Evolutionary conservation across 306 rosid species (phyloP).

Genomic region (Pyrus communis): DNA sequence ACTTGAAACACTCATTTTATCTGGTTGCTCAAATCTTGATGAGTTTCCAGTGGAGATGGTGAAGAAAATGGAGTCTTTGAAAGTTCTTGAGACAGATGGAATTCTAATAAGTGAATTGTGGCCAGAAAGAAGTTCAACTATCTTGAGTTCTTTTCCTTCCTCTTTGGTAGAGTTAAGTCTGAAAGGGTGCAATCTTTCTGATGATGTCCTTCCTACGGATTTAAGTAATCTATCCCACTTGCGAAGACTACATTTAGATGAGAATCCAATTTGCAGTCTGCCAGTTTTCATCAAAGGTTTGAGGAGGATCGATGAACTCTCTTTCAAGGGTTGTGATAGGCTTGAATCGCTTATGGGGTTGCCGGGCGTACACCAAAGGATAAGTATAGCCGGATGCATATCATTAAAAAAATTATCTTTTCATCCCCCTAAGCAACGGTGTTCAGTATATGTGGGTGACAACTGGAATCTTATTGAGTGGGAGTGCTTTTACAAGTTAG

Average conservation of each 20-base stretch:
- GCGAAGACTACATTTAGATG: not conserved
- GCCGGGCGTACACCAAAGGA: not conserved
- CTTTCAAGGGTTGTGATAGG: not conserved
- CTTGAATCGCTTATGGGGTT: not conserved
- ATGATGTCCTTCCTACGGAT: not conserved
- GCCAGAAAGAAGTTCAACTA: not conserved
- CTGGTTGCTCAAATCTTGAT: no score
- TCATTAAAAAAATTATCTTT: not conserved
- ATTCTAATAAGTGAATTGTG: not conserved
- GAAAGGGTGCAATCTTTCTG: not conserved
- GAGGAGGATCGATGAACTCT: not conserved
- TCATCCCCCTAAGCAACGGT: fast-evolving
- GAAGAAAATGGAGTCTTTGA: not conserved
- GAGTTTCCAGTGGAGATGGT: not conserved
- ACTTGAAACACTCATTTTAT: not conserved
- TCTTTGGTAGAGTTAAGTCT: not conserved
- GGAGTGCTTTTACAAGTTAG: not conserved
- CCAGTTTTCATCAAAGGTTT: not conserved
- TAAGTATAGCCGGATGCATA: not conserved
- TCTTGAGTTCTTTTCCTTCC: not conserved
- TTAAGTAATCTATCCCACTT: not conserved
- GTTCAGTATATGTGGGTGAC: fast-evolving
- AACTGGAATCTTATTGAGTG: not conserved
- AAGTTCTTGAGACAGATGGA: not conserved
- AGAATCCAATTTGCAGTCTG: not conserved